phyloP scores from a whole-genome alignment of 2,329 filamentous ascomycete genomes.

The Talaromyces sp. region DNA sequence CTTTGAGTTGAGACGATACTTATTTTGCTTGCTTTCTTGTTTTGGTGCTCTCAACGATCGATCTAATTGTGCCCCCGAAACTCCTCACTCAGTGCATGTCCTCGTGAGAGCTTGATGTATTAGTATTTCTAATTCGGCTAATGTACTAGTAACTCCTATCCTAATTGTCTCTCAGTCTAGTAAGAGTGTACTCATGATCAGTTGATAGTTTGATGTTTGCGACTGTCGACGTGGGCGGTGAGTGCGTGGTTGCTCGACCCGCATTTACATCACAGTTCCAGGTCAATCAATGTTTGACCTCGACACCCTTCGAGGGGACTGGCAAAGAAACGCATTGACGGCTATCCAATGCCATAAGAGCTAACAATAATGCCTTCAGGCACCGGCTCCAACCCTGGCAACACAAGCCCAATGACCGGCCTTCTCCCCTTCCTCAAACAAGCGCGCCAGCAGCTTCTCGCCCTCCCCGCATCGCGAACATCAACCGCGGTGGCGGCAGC shows the following conservation, averaged over 20 bases:
- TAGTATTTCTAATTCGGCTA: not conserved
- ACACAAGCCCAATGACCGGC: constrained; percentile 4
- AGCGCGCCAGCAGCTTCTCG: constrained; percentile 21
- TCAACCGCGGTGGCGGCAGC: constrained; percentile 15
- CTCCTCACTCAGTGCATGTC: not conserved
- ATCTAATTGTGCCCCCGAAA: not conserved
- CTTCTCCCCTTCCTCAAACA: constrained; percentile 35
- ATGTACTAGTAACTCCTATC: not conserved
- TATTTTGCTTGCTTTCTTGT: not conserved
- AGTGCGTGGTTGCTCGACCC: not conserved
- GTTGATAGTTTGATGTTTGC: not conserved
- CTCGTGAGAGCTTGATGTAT: not conserved
- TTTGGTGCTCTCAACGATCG: not conserved
- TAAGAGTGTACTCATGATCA: not conserved
- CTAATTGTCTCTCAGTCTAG: not conserved
- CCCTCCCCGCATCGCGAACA: constrained; percentile 15
- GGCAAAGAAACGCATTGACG: not conserved
- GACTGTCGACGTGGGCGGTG: not conserved
- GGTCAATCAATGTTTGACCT: not conserved
- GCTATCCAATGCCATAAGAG: not conserved
- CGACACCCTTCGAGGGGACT: not conserved
- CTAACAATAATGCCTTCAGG: constrained; percentile 3
- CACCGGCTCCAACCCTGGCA: not conserved
- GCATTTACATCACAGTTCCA: not conserved
- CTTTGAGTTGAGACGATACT: not conserved